Evolutionary conservation across 345 rosid species (phyloP).

Genomic region (Aegle marmelos): DNA sequence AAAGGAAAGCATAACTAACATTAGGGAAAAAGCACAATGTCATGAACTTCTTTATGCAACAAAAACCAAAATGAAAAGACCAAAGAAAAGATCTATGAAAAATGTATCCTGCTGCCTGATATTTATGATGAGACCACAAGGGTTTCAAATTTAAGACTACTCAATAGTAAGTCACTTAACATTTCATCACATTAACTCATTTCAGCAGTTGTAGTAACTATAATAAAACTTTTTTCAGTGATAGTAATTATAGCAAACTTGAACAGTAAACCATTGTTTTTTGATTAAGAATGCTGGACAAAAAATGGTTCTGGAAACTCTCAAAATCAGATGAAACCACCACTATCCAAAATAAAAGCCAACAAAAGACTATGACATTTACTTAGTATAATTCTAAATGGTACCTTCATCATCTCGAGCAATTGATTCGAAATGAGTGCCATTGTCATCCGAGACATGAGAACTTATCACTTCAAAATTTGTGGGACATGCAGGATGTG

Average conservation of each 20-base stretch:
- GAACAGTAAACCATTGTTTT: not conserved
- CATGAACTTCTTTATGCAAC: not conserved
- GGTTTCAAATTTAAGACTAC: not conserved
- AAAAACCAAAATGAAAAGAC: not conserved
- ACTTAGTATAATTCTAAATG: not conserved
- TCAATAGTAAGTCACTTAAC: not conserved
- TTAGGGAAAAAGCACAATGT: not conserved
- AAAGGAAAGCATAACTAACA: not conserved
- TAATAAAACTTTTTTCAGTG: not conserved
- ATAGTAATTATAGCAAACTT: not conserved
- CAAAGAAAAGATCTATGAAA: not conserved
- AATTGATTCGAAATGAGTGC: conserved; percentile 35
- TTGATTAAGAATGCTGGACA: not conserved
- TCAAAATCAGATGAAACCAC: not conserved
- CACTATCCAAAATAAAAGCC: not conserved
- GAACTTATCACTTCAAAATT: conserved; percentile 67
- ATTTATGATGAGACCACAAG: not conserved
- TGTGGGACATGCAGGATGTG: conserved; percentile 26
- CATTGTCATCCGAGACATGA: conserved; percentile 46
- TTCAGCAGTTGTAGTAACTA: not conserved
- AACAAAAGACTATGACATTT: not conserved
- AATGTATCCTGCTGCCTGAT: not conserved
- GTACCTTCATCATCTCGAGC: conserved; percentile 35
- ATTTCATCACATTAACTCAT: not conserved
- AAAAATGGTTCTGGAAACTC: not conserved